Evolutionary conservation across 768 basidiomycete genomes (phyloP), one percentile per base, ranked within the genome.

Genomic region (Chlorophyllum brunneum): DNA sequence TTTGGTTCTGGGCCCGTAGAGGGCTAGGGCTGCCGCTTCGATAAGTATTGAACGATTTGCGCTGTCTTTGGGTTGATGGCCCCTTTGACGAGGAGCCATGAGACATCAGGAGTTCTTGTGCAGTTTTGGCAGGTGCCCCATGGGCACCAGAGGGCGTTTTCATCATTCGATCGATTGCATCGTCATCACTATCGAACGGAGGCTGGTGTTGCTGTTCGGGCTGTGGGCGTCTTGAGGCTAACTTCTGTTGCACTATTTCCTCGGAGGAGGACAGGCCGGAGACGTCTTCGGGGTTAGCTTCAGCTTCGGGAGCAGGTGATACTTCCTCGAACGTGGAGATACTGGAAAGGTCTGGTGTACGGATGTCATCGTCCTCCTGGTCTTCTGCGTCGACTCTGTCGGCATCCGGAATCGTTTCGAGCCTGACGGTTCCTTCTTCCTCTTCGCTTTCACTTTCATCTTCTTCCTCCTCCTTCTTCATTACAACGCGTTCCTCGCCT

Each of bases 241-340:
- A 51, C 18, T 38, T 33, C 30, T 36, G 39, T 44, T 46, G 43
- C 31, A 49, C 57, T 43, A 20, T 53, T 44, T 8, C 13, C 20
- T 51, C 41, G 23, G 61, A 54, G 20, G 57, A 61, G 15, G 71
- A 55, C 5, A 69, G 26, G 2, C 65, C 59, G 38, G 59, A 62
- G n/a, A n/a, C n/a, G n/a, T n/a, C n/a, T n/a, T n/a, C n/a, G 27
- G 70, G 67, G 31, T 62, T 59, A 44, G 52, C 52, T 51, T 68
- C 68, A 33, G 67, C 68, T 6, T 44, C 59, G 2, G 62, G 40
- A 4, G 61, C 62, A 49, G 66, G 63, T 15, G 52, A 38, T 6
- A 8, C 34, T 16, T 37, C 36, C n/a, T n/a, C n/a, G n/a, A n/a
- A 49, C 38, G 37, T 36, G 23, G 34, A 38, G 6, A 23, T 15